Conservation (phyloP, 139 green algal genomes). For the Chlorella sorokiniana region DNA sequence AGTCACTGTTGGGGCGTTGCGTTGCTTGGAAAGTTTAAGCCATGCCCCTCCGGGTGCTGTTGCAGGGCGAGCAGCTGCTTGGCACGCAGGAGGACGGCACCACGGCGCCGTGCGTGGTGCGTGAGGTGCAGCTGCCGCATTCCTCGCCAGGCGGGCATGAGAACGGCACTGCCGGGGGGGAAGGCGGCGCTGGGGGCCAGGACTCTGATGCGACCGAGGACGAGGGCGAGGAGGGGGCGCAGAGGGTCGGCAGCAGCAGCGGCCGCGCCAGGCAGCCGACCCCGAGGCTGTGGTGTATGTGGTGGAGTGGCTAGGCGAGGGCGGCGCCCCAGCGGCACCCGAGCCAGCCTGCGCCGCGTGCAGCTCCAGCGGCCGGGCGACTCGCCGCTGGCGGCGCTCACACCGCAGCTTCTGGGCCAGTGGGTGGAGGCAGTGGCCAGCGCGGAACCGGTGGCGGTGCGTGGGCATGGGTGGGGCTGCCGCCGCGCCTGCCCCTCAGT, state of each 20-base stretch:
- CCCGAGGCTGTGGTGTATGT: constrained; percentile 16
- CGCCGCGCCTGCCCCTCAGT: no score
- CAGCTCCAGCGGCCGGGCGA: constrained; percentile 1
- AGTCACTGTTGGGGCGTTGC: no score
- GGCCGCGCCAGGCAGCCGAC: not conserved
- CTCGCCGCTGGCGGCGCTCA: constrained; percentile 23
- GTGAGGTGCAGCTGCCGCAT: constrained; percentile 6
- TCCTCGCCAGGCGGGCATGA: not conserved
- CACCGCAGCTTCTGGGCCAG: constrained; percentile 18
- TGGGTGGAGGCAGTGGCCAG: constrained; percentile 47
- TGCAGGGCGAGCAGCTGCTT: constrained; percentile 39
- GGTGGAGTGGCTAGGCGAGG: constrained; percentile 41
- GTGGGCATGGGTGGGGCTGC: no score
- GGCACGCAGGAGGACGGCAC: not conserved
- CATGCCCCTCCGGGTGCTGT: no score
- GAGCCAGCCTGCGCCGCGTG: not conserved
- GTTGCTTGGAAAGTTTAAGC: no score
- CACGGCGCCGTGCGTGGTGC: constrained; percentile 21
- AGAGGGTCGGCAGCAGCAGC: not conserved
- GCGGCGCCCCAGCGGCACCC: not conserved
- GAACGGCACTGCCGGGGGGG: not conserved
- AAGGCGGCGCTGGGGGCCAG: not conserved
- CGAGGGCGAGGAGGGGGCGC: not conserved
- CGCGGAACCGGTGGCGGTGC: constrained; percentile 19
- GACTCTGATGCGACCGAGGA: not conserved